Evolutionary conservation across 805 yeast species (phyloP).

Genomic region (Candida koratica): DNA sequence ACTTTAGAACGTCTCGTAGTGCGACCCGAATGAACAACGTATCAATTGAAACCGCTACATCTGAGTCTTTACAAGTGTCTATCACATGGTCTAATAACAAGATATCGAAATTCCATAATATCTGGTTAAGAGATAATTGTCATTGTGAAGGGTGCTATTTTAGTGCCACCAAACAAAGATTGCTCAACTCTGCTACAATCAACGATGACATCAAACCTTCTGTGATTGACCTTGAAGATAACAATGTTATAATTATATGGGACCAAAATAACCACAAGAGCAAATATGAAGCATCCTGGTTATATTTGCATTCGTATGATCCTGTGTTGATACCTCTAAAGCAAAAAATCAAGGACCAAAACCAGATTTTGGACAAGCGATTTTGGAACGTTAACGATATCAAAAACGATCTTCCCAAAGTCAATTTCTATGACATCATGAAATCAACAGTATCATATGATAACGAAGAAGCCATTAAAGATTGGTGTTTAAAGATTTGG

Average conservation of each 20-base stretch:
- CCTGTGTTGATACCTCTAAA: slow-evolving; percentile 41
- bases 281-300: slow-evolving; percentile 38
- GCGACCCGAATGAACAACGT: too few relatives aligned
- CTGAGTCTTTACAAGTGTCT: not conserved
- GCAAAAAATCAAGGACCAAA: slow-evolving; percentile 25
- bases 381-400: slow-evolving; percentile 47
- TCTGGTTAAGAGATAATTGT: slow-evolving; percentile 67
- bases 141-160: slow-evolving; percentile 55
- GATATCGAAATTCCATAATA: slow-evolving; percentile 30
- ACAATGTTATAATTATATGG: slow-evolving; percentile 33
- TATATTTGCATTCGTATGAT: slow-evolving; percentile 48
- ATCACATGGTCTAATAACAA: slow-evolving; percentile 3
- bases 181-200: slow-evolving; percentile 50
- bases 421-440: slow-evolving; percentile 48
- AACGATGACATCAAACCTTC: slow-evolving; percentile 27
- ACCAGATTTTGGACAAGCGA: slow-evolving; percentile 25
- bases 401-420: slow-evolving; percentile 39
- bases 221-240: slow-evolving; percentile 11
- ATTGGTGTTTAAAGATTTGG: slow-evolving; percentile 54
- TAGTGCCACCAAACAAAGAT: slow-evolving; percentile 53
- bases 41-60: not conserved
- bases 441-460: slow-evolving; percentile 22
- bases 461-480: slow-evolving; percentile 43
- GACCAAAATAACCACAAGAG: slow-evolving; percentile 36
- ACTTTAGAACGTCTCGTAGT: too few relatives aligned